Percentiles rank a stretch among this genome's conserved stretches.
These are phyloP conservation scores for Fusarium sp. DNA, from an alignment of 2,329 filamentous ascomycete species.

Conservation along the genomic window DNA sequence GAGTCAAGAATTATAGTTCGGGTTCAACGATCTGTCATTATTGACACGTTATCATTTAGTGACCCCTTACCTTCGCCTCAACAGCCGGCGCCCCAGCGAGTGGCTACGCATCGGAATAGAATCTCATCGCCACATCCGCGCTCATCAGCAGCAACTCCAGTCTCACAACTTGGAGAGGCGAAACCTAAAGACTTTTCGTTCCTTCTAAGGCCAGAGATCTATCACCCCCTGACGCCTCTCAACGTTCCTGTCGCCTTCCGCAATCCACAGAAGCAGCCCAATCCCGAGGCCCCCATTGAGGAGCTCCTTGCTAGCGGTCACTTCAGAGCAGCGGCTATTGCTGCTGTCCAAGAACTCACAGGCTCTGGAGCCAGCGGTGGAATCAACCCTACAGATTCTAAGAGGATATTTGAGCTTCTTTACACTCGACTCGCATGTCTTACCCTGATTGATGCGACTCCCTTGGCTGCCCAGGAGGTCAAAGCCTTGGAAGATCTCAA, in stretches of 20 bases:
- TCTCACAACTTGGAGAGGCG: constrained; percentile 49
- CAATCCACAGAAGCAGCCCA: constrained; percentile 73
- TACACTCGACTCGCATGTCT: constrained; percentile 87
- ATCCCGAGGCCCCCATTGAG: constrained; percentile 72
- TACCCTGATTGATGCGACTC: constrained; percentile 78
- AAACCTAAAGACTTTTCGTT: constrained; percentile 79
- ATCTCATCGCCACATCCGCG: constrained; percentile 44
- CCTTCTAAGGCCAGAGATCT: constrained; percentile 83
- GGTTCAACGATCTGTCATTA: not conserved
- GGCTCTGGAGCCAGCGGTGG: constrained; percentile 58
- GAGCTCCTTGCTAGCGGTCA: constrained; percentile 78
- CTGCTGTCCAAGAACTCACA: constrained; percentile 72
- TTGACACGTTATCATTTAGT: constrained; percentile 26
- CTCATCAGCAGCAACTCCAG: constrained; percentile 46
- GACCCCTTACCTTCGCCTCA: constrained; percentile 49
- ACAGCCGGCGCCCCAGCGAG: constrained; percentile 44
- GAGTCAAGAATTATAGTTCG: constrained; percentile 51
- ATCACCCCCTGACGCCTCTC: constrained; percentile 80
- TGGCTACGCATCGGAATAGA: constrained; percentile 40
- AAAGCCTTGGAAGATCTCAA: constrained; percentile 74
- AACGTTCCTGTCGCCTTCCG: constrained; percentile 75
- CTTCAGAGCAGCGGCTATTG: constrained; percentile 82
- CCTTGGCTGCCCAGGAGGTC: constrained; percentile 76
- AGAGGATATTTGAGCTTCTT: constrained; percentile 79
- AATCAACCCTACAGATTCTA: constrained; percentile 67